These are phyloP conservation scores for Acacia concinna DNA, from an alignment of 331 rosid genomes.

Conservation along the genomic window DNA sequence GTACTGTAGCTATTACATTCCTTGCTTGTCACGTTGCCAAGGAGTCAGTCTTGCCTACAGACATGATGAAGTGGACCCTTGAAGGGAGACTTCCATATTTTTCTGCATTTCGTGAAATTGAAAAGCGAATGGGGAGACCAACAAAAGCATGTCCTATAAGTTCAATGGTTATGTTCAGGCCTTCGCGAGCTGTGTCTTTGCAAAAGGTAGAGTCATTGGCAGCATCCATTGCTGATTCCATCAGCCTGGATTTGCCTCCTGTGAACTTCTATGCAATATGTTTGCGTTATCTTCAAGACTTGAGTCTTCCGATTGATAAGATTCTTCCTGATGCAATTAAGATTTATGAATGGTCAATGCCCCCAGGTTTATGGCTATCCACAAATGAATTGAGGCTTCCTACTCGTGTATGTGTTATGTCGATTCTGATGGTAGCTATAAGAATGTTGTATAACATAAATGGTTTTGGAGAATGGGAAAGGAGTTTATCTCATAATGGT, in stretches of 20 bases:
- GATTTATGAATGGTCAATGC: slow-evolving; percentile 82
- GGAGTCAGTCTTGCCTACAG: slow-evolving; percentile 76
- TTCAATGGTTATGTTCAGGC: slow-evolving; percentile 68
- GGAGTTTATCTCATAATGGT: slow-evolving; percentile 49
- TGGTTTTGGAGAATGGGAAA: slow-evolving; percentile 90
- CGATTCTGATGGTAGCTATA: slow-evolving; percentile 75
- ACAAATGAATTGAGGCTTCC: slow-evolving; percentile 73
- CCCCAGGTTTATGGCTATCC: slow-evolving; percentile 78
- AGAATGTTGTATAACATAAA: slow-evolving; percentile 70
- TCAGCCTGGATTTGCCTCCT: slow-evolving; percentile 79
- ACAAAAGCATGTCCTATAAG: slow-evolving; percentile 77
- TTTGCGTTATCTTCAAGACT: slow-evolving; percentile 53
- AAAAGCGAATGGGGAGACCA: slow-evolving; percentile 56
- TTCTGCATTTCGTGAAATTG: slow-evolving; percentile 75
- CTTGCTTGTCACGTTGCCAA: slow-evolving; percentile 84
- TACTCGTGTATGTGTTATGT: slow-evolving; percentile 78
- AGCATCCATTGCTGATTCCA: slow-evolving; percentile 67
- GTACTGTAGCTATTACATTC: slow-evolving; percentile 62
- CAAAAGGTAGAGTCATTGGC: slow-evolving; percentile 72
- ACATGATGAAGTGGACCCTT: slow-evolving; percentile 69
- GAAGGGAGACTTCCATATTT: slow-evolving; percentile 92
- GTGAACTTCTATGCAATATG: slow-evolving; percentile 84
- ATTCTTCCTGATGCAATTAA: slow-evolving; percentile 65
- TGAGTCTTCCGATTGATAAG: slow-evolving; percentile 63
- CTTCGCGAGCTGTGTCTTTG: slow-evolving; percentile 55